Conservation (phyloP, 2,329 filamentous ascomycete species). For the Ascocoryne sarcoides region DNA sequence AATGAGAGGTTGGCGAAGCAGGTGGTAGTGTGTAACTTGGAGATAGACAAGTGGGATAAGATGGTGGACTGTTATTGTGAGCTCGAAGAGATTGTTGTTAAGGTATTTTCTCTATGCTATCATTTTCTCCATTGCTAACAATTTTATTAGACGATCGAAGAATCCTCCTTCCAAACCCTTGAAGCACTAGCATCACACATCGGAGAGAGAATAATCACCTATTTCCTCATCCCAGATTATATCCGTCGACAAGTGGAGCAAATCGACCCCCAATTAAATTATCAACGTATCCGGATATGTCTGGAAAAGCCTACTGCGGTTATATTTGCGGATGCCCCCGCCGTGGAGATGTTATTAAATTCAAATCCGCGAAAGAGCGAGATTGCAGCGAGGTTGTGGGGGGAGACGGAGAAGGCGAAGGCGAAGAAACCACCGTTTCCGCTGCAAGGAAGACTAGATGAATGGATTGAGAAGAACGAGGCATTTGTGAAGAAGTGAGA, state of each 20-base stretch:
- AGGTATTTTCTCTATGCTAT: constrained; percentile 36
- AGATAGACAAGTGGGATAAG: constrained; percentile 40
- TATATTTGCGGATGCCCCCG: constrained; percentile 61
- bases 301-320: constrained; percentile 69
- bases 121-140: background rate
- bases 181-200: constrained; percentile 49
- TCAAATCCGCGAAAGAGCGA: constrained; percentile 10
- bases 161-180: constrained; percentile 52
- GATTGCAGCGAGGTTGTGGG: constrained; percentile 5
- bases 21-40: constrained; percentile 53
- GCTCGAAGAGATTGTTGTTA: constrained; percentile 51
- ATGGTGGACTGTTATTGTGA: constrained; percentile 43
- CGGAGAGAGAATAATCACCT: constrained; percentile 37
- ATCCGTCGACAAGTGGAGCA: too few species aligned
- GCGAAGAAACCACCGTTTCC: constrained; percentile 16
- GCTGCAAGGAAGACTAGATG: constrained; percentile 16
- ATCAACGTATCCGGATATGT: constrained; percentile 41
- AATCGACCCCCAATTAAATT: background rate
- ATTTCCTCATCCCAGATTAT: constrained; percentile 33
- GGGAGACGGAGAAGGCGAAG: constrained; percentile 3
- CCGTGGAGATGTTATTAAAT: constrained; percentile 47
- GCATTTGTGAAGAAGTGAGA: too few species aligned
- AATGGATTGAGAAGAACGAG: constrained; percentile 19
- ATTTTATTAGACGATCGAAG: constrained; percentile 36
- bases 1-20: constrained; percentile 63